Evolutionary conservation across 2,329 filamentous ascomycete genomes (phyloP), one percentile per base, ranked within the genome.

Genomic region (Aspergillus eucalypticola): DNA sequence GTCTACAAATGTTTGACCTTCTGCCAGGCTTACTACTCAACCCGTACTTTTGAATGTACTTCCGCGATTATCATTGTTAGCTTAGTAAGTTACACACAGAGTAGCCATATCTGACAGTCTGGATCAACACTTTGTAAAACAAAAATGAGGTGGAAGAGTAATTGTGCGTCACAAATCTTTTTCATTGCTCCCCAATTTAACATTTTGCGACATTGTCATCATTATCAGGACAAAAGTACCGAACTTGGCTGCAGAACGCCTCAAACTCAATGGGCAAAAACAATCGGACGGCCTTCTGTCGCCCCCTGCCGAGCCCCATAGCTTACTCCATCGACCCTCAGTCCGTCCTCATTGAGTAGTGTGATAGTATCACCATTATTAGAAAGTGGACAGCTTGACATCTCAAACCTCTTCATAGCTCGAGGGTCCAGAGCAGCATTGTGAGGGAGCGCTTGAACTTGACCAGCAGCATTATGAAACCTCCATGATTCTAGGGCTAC

Each of bases 251-350:
- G 17, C 7, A 42, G 2, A 42, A 7, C 5, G 7, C 8, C 6
- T 42, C 39, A 42, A 42, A 0, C 8, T 42, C n/a, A 42, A 42
- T 42, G 39, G 0, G 39, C 39, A 42, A 42, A 42, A 15, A 42
- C 39, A 2, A 42, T 17, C 4, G 39, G 39, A 19, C 7, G 39
- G 3, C 39, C 39, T 51, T 49, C 21, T 7, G 3, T 27, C 13
- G 11, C 17, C n/a, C 29, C 58, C 50, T 56, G 53, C 5, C 23
- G 46, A 32, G 54, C 38, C 3, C 44, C 52, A 48, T 66, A 66
- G 35, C 64, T 64, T 11, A 66, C 62, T 2, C 64, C 64, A 23
- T 62, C 62, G 17, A 66, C 56, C 49, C 62, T 66, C 25, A 64
- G 17, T 11, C 64, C 64, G 2, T 64, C 19, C 6, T 61, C 53